Percentiles rank a stretch among this genome's conserved stretches.
Conservation (phyloP, 2,329 filamentous ascomycete species). For the Aspergillus quadrilineatus region DNA sequence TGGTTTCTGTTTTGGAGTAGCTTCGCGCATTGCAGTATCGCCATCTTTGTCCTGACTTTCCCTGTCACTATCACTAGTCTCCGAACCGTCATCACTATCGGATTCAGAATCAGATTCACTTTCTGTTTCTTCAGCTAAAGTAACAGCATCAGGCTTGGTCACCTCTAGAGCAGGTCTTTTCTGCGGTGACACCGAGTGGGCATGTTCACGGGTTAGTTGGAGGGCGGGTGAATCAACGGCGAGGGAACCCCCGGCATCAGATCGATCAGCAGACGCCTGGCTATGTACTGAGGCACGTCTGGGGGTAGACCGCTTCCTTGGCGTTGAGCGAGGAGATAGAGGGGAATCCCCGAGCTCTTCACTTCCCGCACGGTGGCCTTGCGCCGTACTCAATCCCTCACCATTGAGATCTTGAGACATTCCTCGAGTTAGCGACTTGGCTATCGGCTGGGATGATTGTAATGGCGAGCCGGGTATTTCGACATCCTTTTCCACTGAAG, state of each 20-base stretch:
- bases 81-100: background rate
- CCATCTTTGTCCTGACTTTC: slow-evolving; percentile 15
- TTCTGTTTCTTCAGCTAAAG: background rate
- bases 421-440: slow-evolving; percentile 1
- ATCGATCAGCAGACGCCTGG: background rate
- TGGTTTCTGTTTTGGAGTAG: background rate
- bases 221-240: slow-evolving; percentile 7
- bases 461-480: slow-evolving; percentile 22
- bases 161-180: background rate
- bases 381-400: background rate
- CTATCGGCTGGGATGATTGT: slow-evolving; percentile 1
- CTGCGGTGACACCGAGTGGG: slow-evolving; percentile 2
- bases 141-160: background rate
- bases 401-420: background rate
- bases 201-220: slow-evolving; percentile 3
- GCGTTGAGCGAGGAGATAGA: slow-evolving; percentile 9
- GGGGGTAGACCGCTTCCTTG: background rate
- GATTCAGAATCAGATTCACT: background rate
- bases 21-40: slow-evolving; percentile 20
- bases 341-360: slow-evolving; percentile 30
- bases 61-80: background rate
- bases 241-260: background rate
- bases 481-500: slow-evolving; percentile 27
- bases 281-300: slow-evolving; percentile 10
- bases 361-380: slow-evolving; percentile 22